Base-by-base conservation (phyloP, 805 yeast species). In the Nematodospora valgi region DNA sequence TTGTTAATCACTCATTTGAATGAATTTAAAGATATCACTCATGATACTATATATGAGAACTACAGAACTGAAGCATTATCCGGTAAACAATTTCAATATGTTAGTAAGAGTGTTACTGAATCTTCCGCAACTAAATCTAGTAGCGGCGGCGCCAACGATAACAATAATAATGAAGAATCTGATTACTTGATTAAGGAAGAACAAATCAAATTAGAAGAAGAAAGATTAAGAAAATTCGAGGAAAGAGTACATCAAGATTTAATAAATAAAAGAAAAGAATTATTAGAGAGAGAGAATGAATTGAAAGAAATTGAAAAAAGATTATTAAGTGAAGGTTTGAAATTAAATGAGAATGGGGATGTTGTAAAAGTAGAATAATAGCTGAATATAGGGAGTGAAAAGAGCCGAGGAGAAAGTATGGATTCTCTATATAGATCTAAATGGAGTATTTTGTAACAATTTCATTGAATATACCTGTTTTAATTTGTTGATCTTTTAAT, bases 241-340 rank as follows among this genome's bases (percentile, higher is more conserved):
- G 87, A 82, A 59, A 72, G 93, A 49, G 94, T 88, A 17, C 96
- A 88, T 62, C 85, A 82, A 54, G 96, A 87, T 59, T 70, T 88
- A 56, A 68, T 83, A 54, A 71, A 73, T 56, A 86, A 88, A 68
- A 74, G 93, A 48, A 80, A 81, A 52, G 96, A 88, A 59, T 74
- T 88, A 42, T 71, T 84, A 55, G 84, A 80, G 46, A 77, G 95
- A 54, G 97, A 88, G 59, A 76, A 78, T 50, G 96, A 88, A 58
- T 72, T 87, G 54, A 80, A 78, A 49, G 91, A 83, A 46, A 83
- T 87, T 47, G 96, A 80, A 52, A 81, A 75, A 51, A 67, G 86
- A 50, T 67, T 82, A 46, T 73, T 76, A 41, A 71, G 68, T 30
- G 86, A 80, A 54, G 75, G 82, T 5, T 64, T 65, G 49, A 56